Evolutionary conservation across 345 rosid genomes (phyloP), one percentile per base, ranked within the genome.

Genomic region (Brassica napus): DNA sequence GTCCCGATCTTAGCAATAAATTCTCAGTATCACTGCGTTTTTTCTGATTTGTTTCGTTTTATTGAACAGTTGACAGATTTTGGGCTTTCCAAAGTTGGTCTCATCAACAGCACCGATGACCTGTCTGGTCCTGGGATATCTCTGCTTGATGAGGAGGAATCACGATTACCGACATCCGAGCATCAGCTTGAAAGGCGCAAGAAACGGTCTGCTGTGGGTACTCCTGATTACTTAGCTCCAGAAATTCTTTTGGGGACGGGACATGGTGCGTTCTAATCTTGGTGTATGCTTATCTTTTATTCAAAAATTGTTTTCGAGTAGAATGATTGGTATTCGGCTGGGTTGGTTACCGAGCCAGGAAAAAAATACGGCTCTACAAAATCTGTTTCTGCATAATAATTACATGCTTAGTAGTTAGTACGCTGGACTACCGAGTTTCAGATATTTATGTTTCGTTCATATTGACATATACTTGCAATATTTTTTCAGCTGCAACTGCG

Each of bases 141-240:
- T 54, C 84, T 96, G 74, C 94, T 96, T 65, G 98, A 76, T 79
- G 95, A 92, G 47, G 97, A 95, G 68, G 96, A 91, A 60, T 92
- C 92, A 32, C 86, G 81, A 57, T 65, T 82, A 79, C 84, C 88
- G 5, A 79, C 85, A 16, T 84, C 97, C 26, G 97, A 90, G 83
- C 81, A 88, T 72, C 92, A 87, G 80, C 86, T 47, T 70, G 85
- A 65, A 76, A 87, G 91, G 84, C 86, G 89, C 83, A 89, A 93
- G 88, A 96, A 96, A 81, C 94, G 98, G 76, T 93, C 99, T 82
- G 98, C 98, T 74, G 98, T 92, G 73, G 99, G 99, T 81, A 96
- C 99, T 49, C 99, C 99, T 66, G 99, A 96, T 84, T 96, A 96
- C 82, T 87, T 96, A 91, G 99, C 99, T 3, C 99, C 99, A 34